Base-by-base conservation (phyloP, 352 stramenopile genomes). In the Pythium insidiosum region DNA sequence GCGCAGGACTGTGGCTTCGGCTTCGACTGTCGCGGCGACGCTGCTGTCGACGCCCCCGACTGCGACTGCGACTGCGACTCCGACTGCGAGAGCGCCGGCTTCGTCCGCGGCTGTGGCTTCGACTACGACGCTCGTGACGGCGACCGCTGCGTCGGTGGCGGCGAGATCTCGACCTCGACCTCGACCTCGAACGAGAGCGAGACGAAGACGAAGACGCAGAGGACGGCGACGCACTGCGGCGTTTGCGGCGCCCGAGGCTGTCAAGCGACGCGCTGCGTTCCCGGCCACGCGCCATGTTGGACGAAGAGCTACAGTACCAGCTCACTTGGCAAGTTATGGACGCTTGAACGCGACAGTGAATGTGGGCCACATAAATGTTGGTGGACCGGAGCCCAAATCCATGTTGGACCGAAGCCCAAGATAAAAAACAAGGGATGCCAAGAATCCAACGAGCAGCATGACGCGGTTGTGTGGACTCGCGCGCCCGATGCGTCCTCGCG, bases 241-340 rank as follows among this genome's bases (percentile, higher is more conserved):
- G 61, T 36, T 46, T 42, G 20, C 51, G 47, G 15, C 72, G 72
- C 12, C 77, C 77, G 38, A 85, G 60, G 46, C 68, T 85, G 60
- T 89, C 77, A 21, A 85, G 41, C 18, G 77, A 89, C 18, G 44
- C 49, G 46, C 76, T 87, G 24, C 73, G 66, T 37, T 68, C 77
- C 11, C 72, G 72, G 18, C 28, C 12, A 13, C 5, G 3, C 7
- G 22, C 38, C 36, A 41, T 41, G 23, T 45, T 36, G n/a, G n/a
- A n/a, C n/a, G n/a, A n/a, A n/a, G n/a, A n/a, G n/a, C n/a, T n/a
- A n/a, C n/a, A n/a, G n/a, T n/a, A n/a, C n/a, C n/a, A n/a, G n/a
- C n/a, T n/a, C n/a, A n/a, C n/a, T n/a, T n/a, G n/a, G n/a, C n/a
- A n/a, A n/a, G n/a, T n/a, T n/a, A n/a, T n/a, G n/a, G n/a, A n/a